Evolutionary conservation across 306 rosid species (phyloP).

Genomic region (Hippophae gyantsensis): DNA sequence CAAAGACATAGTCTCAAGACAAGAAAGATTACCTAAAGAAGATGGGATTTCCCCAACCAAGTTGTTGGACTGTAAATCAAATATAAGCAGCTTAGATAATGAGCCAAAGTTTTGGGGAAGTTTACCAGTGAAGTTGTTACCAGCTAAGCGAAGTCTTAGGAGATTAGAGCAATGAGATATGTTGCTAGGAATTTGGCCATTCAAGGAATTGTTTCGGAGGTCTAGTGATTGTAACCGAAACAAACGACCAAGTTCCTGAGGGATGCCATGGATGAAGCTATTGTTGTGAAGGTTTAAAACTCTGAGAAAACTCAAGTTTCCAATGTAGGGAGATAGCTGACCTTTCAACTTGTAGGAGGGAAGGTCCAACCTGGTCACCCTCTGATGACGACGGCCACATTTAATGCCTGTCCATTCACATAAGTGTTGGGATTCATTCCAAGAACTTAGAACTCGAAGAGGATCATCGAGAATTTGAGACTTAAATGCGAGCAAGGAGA

Average conservation of each 20-base stretch:
- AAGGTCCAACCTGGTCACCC: conserved; percentile 15
- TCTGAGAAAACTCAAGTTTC: conserved; percentile 22
- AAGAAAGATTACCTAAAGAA: conserved; percentile 15
- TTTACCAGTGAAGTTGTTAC: conserved; percentile 6
- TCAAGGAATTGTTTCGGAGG: conserved; percentile 10
- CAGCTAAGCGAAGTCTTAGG: neutral
- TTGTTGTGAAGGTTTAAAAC: conserved; percentile 12
- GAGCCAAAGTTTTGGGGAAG: conserved; percentile 6
- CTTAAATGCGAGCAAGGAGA: conserved; percentile 21
- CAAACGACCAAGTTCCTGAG: conserved; percentile 18
- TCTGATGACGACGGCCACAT: conserved; percentile 12
- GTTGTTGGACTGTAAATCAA: neutral
- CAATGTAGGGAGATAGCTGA: conserved; percentile 11
- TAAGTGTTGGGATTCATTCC: conserved; percentile 21
- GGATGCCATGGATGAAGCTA: conserved; percentile 10
- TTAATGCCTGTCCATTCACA: conserved; percentile 25
- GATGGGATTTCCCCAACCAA: conserved; percentile 18
- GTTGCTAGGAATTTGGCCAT: conserved; percentile 15
- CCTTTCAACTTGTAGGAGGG: conserved; percentile 5
- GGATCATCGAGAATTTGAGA: conserved; percentile 9
- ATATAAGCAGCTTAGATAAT: conserved; percentile 1
- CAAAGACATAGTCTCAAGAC: neutral
- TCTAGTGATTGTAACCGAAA: neutral
- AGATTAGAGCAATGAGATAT: conserved; percentile 18
- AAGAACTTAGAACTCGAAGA: conserved; percentile 11